These are phyloP conservation scores for Nemania sp. DNA, from an alignment of 2,329 filamentous ascomycete species.

Conservation along the genomic window DNA sequence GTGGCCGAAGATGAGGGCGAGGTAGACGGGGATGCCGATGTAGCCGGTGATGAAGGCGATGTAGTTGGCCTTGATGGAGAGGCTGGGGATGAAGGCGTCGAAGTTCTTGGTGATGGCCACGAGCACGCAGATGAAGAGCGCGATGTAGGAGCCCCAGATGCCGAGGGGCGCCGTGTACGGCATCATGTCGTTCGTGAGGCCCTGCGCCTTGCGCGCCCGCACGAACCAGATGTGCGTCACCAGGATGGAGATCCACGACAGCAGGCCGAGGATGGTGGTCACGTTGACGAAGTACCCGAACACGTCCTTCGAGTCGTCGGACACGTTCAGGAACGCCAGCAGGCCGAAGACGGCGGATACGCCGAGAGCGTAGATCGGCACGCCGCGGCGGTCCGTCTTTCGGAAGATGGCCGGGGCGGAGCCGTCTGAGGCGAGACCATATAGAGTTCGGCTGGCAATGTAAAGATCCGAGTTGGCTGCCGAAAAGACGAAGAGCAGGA, in stretches of 20 bases:
- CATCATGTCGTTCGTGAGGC: conserved; percentile 57
- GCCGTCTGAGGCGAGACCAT: conserved; percentile 72
- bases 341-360: conserved; percentile 65
- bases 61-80: conserved; percentile 51
- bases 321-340: conserved; percentile 70
- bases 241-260: conserved; percentile 71
- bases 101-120: conserved; percentile 85
- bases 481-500: conserved; percentile 76
- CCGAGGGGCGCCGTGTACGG: conserved; percentile 74
- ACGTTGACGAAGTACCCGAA: conserved; percentile 71
- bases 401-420: conserved; percentile 74
- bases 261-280: conserved; percentile 67
- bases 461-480: conserved; percentile 80
- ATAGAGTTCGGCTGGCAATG: conserved; percentile 73
- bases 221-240: conserved; percentile 71
- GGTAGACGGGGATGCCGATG: conserved; percentile 75
- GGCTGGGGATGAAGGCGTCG: conserved; percentile 66
- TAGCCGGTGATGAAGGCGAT: conserved; percentile 80
- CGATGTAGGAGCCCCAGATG: conserved; percentile 68
- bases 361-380: conserved; percentile 69
- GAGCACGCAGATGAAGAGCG: conserved; percentile 71
- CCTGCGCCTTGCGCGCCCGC: conserved; percentile 64
- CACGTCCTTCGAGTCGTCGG: conserved; percentile 58
- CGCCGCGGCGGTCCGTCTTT: conserved; percentile 71
- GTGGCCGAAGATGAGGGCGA: conserved; percentile 70